These are phyloP conservation scores for Colletotrichum cereale DNA, from an alignment of 2,329 filamentous ascomycete species.

Conservation along the genomic window DNA sequence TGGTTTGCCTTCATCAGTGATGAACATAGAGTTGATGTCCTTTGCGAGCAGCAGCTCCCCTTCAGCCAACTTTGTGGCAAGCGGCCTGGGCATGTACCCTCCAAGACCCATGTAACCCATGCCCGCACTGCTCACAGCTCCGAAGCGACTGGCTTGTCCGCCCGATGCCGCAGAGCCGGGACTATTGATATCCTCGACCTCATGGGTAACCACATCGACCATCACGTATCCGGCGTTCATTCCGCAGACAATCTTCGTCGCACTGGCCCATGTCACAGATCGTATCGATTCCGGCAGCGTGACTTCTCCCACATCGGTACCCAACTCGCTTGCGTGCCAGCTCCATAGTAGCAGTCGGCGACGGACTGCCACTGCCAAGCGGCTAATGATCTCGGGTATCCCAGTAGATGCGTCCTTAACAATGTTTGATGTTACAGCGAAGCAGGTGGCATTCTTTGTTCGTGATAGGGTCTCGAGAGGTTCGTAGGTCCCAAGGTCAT, in stretches of 20 bases:
- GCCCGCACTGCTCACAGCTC: constrained; percentile 83
- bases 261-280: constrained; percentile 90
- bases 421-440: constrained; percentile 95
- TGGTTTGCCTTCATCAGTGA: constrained; percentile 84
- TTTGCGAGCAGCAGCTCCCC: constrained; percentile 94
- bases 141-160: constrained; percentile 79
- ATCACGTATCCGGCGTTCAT: constrained; percentile 93
- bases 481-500: constrained; percentile 88
- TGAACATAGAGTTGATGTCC: constrained; percentile 95
- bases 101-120: constrained; percentile 98
- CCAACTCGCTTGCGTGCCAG: constrained; percentile 95
- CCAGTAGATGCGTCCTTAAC: constrained; percentile 88
- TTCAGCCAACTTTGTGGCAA: constrained; percentile 85
- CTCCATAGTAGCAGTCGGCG: constrained; percentile 90
- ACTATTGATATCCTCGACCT: constrained; percentile 82
- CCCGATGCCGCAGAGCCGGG: constrained; percentile 75
- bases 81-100: constrained; percentile 89
- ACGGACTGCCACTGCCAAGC: constrained; percentile 93
- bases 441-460: constrained; percentile 89
- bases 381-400: constrained; percentile 92
- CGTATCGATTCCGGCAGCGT: constrained; percentile 86
- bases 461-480: constrained; percentile 82
- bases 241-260: constrained; percentile 87
- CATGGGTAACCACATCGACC: constrained; percentile 82
- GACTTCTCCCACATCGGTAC: constrained; percentile 79